Conservation (phyloP, 192 early-diverging fungal species). For the Coemansia sp. region DNA sequence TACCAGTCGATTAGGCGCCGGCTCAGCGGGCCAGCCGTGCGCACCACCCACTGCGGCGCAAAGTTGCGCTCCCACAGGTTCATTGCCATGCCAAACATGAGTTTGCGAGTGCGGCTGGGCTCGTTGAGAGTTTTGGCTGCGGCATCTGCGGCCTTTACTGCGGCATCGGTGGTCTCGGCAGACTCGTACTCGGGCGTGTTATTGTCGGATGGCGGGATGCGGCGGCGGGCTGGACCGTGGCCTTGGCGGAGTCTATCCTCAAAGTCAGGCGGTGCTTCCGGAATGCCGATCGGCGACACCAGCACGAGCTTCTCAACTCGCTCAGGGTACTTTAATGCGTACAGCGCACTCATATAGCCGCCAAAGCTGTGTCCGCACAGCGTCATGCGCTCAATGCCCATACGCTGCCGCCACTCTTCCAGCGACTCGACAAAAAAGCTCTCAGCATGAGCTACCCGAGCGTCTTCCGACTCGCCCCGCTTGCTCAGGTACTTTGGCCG, state of each 20-base stretch:
- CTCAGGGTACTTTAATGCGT: slow-evolving; percentile 85
- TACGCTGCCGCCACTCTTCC: slow-evolving; percentile 80
- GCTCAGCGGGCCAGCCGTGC: slow-evolving; percentile 76
- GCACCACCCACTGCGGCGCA: slow-evolving; percentile 78
- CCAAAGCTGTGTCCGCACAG: slow-evolving; percentile 84
- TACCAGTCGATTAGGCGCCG: slow-evolving; percentile 58
- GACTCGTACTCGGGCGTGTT: slow-evolving; percentile 29
- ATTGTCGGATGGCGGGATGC: slow-evolving; percentile 7
- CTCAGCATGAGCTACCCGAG: slow-evolving; percentile 63
- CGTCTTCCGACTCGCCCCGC: slow-evolving; percentile 50
- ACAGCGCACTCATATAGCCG: slow-evolving; percentile 82
- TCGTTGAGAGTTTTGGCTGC: neutral
- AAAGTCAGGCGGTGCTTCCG: slow-evolving; percentile 51
- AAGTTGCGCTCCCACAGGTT: slow-evolving; percentile 76
- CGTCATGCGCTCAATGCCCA: slow-evolving; percentile 81
- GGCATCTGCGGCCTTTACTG: neutral
- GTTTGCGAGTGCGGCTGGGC: slow-evolving; percentile 39
- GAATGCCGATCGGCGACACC: slow-evolving; percentile 81
- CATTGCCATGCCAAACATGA: slow-evolving; percentile 31
- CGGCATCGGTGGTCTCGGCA: neutral
- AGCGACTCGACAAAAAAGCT: slow-evolving; percentile 87
- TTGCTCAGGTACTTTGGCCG: slow-evolving; percentile 65
- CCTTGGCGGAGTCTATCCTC: slow-evolving; percentile 52
- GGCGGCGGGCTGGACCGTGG: slow-evolving; percentile 18
- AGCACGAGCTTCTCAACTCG: slow-evolving; percentile 85